Evolutionary conservation across 352 stramenopile genomes (phyloP).

Genomic region (Phytophthora ohioensis): DNA sequence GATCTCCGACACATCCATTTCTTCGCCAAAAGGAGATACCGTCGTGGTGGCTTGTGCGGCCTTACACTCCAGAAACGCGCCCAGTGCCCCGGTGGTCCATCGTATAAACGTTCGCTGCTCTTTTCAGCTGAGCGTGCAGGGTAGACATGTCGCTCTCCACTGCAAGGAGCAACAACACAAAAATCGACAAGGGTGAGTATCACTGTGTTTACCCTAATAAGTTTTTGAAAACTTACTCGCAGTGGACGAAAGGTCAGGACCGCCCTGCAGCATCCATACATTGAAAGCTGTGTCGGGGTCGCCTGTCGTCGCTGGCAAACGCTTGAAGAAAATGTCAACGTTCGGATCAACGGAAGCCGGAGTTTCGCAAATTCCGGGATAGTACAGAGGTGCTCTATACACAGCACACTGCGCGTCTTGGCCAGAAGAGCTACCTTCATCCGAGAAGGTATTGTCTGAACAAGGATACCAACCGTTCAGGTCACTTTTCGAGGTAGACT

Average conservation of each 20-base stretch:
- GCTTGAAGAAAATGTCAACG: background rate
- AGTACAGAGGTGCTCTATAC: constrained; percentile 46
- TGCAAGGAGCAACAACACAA: background rate
- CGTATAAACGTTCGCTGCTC: background rate
- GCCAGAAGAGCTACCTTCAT: constrained; percentile 5
- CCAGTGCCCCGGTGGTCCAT: background rate
- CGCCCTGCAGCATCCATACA: background rate
- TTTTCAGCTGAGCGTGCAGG: background rate
- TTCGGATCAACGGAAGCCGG: background rate
- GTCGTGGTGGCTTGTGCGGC: background rate
- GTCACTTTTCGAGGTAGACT: background rate
- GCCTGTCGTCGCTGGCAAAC: background rate
- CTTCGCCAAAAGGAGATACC: background rate
- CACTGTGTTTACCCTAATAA: no score
- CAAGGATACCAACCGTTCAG: constrained; percentile 41
- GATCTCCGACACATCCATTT: background rate
- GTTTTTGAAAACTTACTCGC: constrained; percentile 1
- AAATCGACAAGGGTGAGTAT: background rate
- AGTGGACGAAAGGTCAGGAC: background rate
- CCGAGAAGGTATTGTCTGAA: constrained; percentile 17
- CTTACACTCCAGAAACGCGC: background rate
- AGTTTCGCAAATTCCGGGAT: background rate
- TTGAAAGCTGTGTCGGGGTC: background rate
- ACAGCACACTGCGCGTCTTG: constrained; percentile 38
- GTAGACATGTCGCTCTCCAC: background rate